Base-by-base conservation (phyloP, 2,329 filamentous ascomycete genomes). In the Aphanocladium album region DNA sequence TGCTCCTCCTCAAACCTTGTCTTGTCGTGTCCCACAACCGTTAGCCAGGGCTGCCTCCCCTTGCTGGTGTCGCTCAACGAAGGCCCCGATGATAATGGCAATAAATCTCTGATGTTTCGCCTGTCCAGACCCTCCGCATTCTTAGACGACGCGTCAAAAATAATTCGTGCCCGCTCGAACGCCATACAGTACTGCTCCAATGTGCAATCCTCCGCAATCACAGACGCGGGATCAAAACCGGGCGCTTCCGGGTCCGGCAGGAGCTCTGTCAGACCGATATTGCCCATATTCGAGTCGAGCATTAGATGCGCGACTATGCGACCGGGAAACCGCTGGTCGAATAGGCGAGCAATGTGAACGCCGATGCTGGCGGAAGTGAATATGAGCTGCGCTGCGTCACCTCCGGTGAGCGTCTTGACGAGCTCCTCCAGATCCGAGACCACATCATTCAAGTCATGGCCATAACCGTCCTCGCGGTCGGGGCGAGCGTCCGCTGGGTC, bases 231-330 rank as follows among this genome's bases (percentile, higher is more conserved):
- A 52, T 82, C 74, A 63, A 84, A 84, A 5, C 60, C 71, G 0
- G 73, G 62, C 0, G 71, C 72, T 60, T 83, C 81, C 0, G 83
- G 82, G 63, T 86, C 77, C 0, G 83, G 83, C 67, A 82, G 83
- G 5, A 85, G 63, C 6, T 78, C 80, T 1, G 83, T 76, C 33
- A 82, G 80, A 64, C 86, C 80, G 0, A 78, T 78, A 66, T 85
- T 83, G 17, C 83, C 80, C 68, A 86, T 79, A 63, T 83, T 80
- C 39, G 79, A 83, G 67, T 86, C 83, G 1, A 87, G 77, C 9
- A 85, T 76, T 1, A 86, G 37, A 3, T 80, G 69, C 0, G 73
- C 82, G 0, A 74, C 72, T 0, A 83, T 77, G 0, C 72, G 74
- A 2, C 75, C 73, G 0, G 80, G 77, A 56, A 82, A 76, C 1